phyloP scores from a whole-genome alignment of 2,329 filamentous ascomycete species.

The Rosellinia necatrix region DNA sequence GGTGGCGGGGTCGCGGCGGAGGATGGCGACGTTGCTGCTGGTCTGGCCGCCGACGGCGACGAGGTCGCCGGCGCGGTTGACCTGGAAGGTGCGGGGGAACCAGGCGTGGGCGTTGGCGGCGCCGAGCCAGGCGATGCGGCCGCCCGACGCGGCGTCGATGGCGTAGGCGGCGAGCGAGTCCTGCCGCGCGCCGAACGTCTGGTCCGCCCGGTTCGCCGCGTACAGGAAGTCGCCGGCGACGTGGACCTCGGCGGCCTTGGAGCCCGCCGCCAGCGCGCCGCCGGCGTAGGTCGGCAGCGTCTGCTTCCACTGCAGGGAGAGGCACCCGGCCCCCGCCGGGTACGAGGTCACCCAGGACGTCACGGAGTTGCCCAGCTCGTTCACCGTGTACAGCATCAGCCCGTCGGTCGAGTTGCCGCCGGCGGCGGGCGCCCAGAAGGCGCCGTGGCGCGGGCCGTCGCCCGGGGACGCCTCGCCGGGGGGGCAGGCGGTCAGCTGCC shows the following conservation, averaged over 20 bases:
- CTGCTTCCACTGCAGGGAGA: conserved; percentile 52
- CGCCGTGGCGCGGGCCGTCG: conserved; percentile 58
- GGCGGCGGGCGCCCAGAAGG: conserved; percentile 51
- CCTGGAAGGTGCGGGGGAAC: conserved; percentile 65
- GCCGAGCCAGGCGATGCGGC: conserved; percentile 56
- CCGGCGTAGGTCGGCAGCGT: conserved; percentile 54
- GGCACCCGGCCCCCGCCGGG: conserved; percentile 47
- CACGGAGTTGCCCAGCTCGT: conserved; percentile 56
- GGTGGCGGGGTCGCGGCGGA: conserved; percentile 57
- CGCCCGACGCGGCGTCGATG: conserved; percentile 52
- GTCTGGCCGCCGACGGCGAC: conserved; percentile 68
- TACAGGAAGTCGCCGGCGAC: conserved; percentile 60
- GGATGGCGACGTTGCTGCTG: conserved; percentile 61
- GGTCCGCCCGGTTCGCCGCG: conserved; percentile 65
- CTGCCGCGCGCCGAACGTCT: conserved; percentile 56
- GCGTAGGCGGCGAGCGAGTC: conserved; percentile 61
- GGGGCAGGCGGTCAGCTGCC: conserved; percentile 51
- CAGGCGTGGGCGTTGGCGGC: conserved; percentile 61
- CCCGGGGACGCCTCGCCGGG: conserved; percentile 49
- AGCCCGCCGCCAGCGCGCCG: conserved; percentile 47
- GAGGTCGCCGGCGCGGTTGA: conserved; percentile 62
- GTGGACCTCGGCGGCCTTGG: conserved; percentile 61
- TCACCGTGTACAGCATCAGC: conserved; percentile 47
- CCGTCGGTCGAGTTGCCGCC: conserved; percentile 34
- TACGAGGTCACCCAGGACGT: conserved; percentile 56